These are phyloP conservation scores for Cladorrhinum sp. DNA, from an alignment of 2,329 filamentous ascomycete genomes.

Conservation along the genomic window DNA sequence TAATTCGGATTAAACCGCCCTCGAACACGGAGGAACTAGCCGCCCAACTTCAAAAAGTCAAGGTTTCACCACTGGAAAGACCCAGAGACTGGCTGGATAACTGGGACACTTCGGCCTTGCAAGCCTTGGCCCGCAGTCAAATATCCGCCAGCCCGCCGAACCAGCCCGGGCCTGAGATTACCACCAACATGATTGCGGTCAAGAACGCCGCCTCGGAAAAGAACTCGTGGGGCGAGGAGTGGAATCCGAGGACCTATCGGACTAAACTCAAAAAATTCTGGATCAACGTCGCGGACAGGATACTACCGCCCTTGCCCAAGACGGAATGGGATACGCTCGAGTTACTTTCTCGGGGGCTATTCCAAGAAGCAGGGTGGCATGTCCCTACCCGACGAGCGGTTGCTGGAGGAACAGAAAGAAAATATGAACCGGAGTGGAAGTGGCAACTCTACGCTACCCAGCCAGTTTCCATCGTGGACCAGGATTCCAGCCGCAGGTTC, in stretches of 20 bases:
- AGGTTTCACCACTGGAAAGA: slow-evolving; percentile 7
- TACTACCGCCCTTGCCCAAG: slow-evolving; percentile 53
- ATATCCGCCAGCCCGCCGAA: slow-evolving; percentile 29
- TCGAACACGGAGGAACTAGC: slow-evolving; percentile 42
- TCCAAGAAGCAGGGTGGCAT: slow-evolving; percentile 35
- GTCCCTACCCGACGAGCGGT: slow-evolving; percentile 37
- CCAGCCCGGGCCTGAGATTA: slow-evolving; percentile 30
- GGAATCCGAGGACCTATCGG: slow-evolving; percentile 38
- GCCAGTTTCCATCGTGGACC: slow-evolving; percentile 40
- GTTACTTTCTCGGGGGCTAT: slow-evolving; percentile 43
- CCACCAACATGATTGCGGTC: slow-evolving; percentile 35
- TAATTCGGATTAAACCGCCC: slow-evolving; percentile 35
- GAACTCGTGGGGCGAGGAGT: slow-evolving; percentile 51
- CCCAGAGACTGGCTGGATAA: slow-evolving; percentile 44
- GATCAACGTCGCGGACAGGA: slow-evolving; percentile 41
- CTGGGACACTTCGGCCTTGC: slow-evolving; percentile 49
- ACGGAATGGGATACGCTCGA: slow-evolving; percentile 56
- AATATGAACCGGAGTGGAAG: slow-evolving; percentile 32
- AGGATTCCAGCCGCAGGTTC: slow-evolving; percentile 33
- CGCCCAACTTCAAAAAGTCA: slow-evolving; percentile 25
- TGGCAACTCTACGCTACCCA: slow-evolving; percentile 44
- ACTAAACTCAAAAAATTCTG: slow-evolving; percentile 49
- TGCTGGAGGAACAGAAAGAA: slow-evolving; percentile 29
- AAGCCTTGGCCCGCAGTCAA: slow-evolving; percentile 43
- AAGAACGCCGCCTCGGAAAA: slow-evolving; percentile 36